Percentiles rank a stretch among this genome's conserved stretches.
phyloP scores from a whole-genome alignment of 148 eudicot species.

The Selenicereus undatus region DNA sequence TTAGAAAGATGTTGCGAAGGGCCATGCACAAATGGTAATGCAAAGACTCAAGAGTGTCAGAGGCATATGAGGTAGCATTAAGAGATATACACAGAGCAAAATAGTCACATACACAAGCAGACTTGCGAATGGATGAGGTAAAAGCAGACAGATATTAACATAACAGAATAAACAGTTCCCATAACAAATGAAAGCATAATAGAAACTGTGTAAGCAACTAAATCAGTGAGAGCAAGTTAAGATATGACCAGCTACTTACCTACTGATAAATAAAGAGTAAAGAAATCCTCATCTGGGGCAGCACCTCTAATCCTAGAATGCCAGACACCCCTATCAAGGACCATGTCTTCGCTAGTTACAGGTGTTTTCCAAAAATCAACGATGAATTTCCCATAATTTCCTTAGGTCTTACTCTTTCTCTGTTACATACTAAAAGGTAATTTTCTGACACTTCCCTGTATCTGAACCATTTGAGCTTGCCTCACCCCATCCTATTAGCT shows the following conservation, averaged over 20 bases:
- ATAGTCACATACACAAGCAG: no score
- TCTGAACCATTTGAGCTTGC: background rate
- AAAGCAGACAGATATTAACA: background rate
- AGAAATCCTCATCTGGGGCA: no score
- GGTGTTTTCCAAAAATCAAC: background rate
- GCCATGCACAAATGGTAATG: no score
- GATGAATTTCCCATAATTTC: background rate
- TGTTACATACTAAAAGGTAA: background rate
- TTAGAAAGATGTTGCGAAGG: background rate
- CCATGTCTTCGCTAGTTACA: background rate
- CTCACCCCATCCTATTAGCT: background rate
- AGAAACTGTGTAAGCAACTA: no score
- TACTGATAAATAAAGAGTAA: no score
- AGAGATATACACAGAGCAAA: background rate
- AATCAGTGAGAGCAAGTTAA: no score
- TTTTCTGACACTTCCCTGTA: background rate
- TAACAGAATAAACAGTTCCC: no score
- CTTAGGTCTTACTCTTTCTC: background rate
- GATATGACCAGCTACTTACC: no score
- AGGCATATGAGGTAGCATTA: background rate
- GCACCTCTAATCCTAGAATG: no score
- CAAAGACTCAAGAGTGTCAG: background rate
- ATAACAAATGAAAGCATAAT: no score
- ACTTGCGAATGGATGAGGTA: background rate
- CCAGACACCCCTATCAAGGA: no score